Conservation (phyloP, 2,329 filamentous ascomycete species). For the Xylaria sp. region DNA sequence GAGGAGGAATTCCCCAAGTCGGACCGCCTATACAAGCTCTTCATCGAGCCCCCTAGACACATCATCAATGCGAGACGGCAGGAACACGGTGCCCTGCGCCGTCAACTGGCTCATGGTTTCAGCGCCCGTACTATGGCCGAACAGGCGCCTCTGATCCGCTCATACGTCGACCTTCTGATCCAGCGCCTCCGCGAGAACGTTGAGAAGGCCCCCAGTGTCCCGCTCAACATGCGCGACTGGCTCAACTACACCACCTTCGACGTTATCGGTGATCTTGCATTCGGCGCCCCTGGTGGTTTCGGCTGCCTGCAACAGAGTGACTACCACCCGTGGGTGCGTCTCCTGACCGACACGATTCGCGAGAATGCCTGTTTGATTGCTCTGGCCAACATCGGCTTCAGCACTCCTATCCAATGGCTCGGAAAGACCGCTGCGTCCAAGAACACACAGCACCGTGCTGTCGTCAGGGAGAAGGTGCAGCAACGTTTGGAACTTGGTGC, state of each 20-base stretch:
- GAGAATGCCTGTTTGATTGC: constrained; percentile 40
- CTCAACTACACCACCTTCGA: constrained; percentile 57
- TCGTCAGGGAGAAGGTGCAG: constrained; percentile 44
- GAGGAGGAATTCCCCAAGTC: constrained; percentile 50
- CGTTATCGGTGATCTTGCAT: constrained; percentile 59
- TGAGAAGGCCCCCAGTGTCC: constrained; percentile 41
- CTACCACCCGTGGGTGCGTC: constrained; percentile 52
- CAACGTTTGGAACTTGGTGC: constrained; percentile 46
- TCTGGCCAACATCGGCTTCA: constrained; percentile 38
- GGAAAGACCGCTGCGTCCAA: constrained; percentile 35
- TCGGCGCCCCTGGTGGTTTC: constrained; percentile 55
- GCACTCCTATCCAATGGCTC: constrained; percentile 36
- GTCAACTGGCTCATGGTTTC: constrained; percentile 55
- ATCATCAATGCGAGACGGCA: constrained; percentile 50
- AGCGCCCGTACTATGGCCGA: constrained; percentile 54
- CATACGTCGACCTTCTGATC: constrained; percentile 54
- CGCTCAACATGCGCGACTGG: constrained; percentile 53
- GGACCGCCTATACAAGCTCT: constrained; percentile 45
- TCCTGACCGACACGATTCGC: constrained; percentile 48
- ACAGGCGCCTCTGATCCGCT: constrained; percentile 55
- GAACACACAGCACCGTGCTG: constrained; percentile 41
- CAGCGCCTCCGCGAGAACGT: constrained; percentile 46
- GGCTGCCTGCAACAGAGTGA: constrained; percentile 50
- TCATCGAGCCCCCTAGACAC: constrained; percentile 44
- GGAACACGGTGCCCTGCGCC: constrained; percentile 50